Conservation (phyloP, 2,329 filamentous ascomycete genomes). For the Diaporthe helianthi region DNA sequence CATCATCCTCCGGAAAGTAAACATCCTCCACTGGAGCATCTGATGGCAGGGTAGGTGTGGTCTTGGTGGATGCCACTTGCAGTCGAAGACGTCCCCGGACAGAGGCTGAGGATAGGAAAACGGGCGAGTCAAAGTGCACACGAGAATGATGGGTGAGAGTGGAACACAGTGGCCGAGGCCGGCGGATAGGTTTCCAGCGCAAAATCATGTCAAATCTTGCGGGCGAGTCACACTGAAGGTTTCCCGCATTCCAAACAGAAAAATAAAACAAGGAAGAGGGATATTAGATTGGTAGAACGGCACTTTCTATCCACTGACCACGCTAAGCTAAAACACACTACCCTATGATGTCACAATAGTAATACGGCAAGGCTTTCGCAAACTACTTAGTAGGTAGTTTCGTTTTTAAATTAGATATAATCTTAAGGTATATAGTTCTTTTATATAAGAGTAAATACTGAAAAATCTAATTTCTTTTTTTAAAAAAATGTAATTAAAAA, state of each 20-base stretch:
- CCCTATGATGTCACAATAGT: too few relatives aligned
- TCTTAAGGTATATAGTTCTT: too few relatives aligned
- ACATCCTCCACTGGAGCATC: not conserved
- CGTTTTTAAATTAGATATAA: too few relatives aligned
- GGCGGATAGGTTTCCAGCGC: not conserved
- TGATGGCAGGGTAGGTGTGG: not conserved
- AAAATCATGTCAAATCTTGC: not conserved
- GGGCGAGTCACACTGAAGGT: not conserved
- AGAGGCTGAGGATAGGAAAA: not conserved
- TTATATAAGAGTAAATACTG: too few relatives aligned
- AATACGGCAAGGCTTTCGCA: too few relatives aligned
- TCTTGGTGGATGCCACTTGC: not conserved
- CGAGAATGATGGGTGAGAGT: not conserved
- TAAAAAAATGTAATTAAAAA: too few relatives aligned
- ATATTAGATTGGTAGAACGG: not conserved
- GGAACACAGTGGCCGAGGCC: not conserved
- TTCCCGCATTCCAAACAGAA: not conserved
- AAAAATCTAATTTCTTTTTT: too few relatives aligned
- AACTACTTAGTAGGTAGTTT: too few relatives aligned
- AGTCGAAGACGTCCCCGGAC: not conserved
- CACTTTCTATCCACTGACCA: not conserved
- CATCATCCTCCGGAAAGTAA: not conserved
- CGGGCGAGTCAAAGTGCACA: not conserved
- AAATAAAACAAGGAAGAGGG: too few relatives aligned
- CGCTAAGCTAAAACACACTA: too few relatives aligned